Evolutionary conservation across 768 basidiomycete genomes (phyloP).

Genomic region (Chalciporus sphaerocephalus): DNA sequence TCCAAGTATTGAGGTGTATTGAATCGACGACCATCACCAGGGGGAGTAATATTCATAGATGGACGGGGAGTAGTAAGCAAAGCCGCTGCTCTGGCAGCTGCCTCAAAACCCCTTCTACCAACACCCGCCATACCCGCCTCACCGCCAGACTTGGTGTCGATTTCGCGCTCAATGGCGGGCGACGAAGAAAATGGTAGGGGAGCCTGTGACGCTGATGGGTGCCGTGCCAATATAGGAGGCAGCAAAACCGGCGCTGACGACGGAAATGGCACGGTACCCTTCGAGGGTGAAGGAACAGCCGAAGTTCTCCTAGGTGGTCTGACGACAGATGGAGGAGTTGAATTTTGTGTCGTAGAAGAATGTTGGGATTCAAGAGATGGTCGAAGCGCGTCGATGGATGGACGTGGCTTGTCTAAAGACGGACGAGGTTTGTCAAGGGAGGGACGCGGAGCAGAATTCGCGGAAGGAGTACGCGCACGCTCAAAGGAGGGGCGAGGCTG

Average conservation of each 20-base stretch:
- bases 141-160: slow-evolving; percentile 71
- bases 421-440: slow-evolving; percentile 15
- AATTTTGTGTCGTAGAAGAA: slow-evolving; percentile 1
- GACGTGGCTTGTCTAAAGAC: slow-evolving; percentile 17
- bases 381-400: slow-evolving; percentile 10
- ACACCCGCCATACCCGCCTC: slow-evolving; percentile 90
- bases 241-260: slow-evolving; percentile 1
- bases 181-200: slow-evolving; percentile 7
- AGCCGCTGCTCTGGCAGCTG: slow-evolving; percentile 65
- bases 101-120: slow-evolving; percentile 76
- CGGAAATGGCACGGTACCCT: slow-evolving; percentile 15
- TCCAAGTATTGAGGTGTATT: slow-evolving; percentile 45
- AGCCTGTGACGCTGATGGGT: slow-evolving; percentile 16
- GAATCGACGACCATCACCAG: slow-evolving; percentile 21
- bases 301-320: slow-evolving; percentile 9
- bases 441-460: slow-evolving; percentile 9
- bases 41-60: background rate
- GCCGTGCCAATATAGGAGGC: slow-evolving; percentile 13
- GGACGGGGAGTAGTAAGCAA: slow-evolving; percentile 35
- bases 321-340: background rate
- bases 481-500: slow-evolving; percentile 16
- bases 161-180: slow-evolving; percentile 28
- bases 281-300: slow-evolving; percentile 8
- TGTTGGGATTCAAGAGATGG: slow-evolving; percentile 15
- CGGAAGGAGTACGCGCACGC: slow-evolving; percentile 14